Conservation (phyloP, 805 yeast species). For the Ogataea corticis region DNA sequence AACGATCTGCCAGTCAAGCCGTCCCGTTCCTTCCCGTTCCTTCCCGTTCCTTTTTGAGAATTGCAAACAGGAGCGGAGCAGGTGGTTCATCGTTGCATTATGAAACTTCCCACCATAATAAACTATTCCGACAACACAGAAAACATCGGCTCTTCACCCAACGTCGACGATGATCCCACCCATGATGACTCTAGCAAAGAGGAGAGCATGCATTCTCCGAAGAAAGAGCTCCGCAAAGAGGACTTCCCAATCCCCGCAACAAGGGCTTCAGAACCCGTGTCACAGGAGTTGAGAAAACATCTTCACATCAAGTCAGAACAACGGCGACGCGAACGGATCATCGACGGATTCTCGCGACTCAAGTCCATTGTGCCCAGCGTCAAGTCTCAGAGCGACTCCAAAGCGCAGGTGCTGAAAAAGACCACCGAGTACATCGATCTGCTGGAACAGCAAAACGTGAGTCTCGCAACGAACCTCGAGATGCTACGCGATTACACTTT, state of each 20-base stretch:
- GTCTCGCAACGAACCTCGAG: constrained; percentile 21
- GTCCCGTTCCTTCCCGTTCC: no score
- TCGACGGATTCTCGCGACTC: constrained; percentile 45
- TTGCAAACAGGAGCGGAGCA: neutral
- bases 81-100: neutral
- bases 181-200: neutral
- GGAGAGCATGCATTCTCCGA: neutral
- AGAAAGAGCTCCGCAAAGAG: neutral
- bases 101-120: constrained; percentile 18
- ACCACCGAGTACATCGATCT: constrained; percentile 43
- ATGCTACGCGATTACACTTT: constrained; percentile 24
- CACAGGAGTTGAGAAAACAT: constrained; percentile 30
- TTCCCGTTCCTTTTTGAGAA: neutral
- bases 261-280: constrained; percentile 13
- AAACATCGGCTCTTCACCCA: neutral
- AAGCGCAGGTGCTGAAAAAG: constrained; percentile 43
- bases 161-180: neutral
- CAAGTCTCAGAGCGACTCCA: constrained; percentile 44
- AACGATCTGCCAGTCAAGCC: neutral
- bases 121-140: constrained; percentile 6
- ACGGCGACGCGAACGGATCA: constrained; percentile 45
- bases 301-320: constrained; percentile 48
- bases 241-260: neutral
- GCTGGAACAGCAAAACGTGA: constrained; percentile 34
- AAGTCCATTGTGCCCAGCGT: constrained; percentile 42